Evolutionary conservation across 192 early-diverging fungal species (phyloP).

Genomic region (Endogone sp.): DNA sequence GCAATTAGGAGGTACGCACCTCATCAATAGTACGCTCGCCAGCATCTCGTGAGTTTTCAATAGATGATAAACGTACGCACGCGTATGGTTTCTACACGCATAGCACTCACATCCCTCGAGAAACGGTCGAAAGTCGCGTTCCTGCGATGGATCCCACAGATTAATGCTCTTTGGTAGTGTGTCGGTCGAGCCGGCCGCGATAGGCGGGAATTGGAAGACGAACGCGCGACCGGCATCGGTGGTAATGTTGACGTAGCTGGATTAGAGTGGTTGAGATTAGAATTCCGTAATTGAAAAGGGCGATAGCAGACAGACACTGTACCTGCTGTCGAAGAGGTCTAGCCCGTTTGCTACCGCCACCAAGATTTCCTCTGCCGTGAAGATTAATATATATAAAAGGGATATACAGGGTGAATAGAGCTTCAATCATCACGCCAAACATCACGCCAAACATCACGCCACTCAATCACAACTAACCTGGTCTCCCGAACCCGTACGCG

Average conservation of each 20-base stretch:
- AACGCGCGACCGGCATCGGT: conserved; percentile 11
- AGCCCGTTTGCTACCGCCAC: conserved; percentile 48
- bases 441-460: neutral
- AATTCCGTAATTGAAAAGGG: neutral
- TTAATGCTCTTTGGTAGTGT: conserved; percentile 36
- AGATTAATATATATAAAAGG: neutral
- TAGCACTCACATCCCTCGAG: conserved; percentile 61
- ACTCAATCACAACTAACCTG: conserved; percentile 29
- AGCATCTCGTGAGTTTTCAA: conserved; percentile 74
- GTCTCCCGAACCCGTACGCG: conserved; percentile 45
- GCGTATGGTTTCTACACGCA: conserved; percentile 61
- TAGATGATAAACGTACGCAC: conserved; percentile 74
- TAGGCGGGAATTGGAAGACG: neutral
- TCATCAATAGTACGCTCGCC: conserved; percentile 68
- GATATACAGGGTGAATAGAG: too few relatives aligned
- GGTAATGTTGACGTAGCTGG: neutral
- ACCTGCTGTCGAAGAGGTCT: conserved; percentile 65
- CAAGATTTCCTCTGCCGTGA: conserved; percentile 42
- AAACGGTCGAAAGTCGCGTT: conserved; percentile 56
- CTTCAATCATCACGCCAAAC: neutral
- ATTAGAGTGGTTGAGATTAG: neutral
- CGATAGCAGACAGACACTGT: neutral
- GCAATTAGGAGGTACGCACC: conserved; percentile 23
- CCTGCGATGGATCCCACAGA: conserved; percentile 53
- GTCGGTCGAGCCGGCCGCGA: neutral